These are phyloP conservation scores for maize (Zea mays) DNA, from an alignment of 176 grass and related monocot genomes.

Conservation along the genomic window Zm-B73-REFERENCE-NAM-5.0 NC_050101.1:123173501-123174000, in stretches of 20 bases:
- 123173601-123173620: slow-evolving; percentile 46
- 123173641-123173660: slow-evolving; percentile 76
- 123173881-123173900: slow-evolving; percentile 36
- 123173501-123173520: slow-evolving; percentile 55
- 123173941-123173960: slow-evolving; percentile 32
- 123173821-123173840: slow-evolving; percentile 63
- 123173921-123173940: slow-evolving; percentile 41
- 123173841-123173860: slow-evolving; percentile 47
- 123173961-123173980: slow-evolving; percentile 27
- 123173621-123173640: slow-evolving; percentile 91
- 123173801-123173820: slow-evolving; percentile 94
- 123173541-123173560: slow-evolving; percentile 41
- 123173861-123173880: slow-evolving; percentile 38
- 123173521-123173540: slow-evolving; percentile 45
- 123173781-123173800: slow-evolving; percentile 79
- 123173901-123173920: slow-evolving; percentile 29
- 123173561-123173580: slow-evolving; percentile 40
- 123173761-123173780: slow-evolving; percentile 46
- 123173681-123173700: slow-evolving; percentile 85
- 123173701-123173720: slow-evolving; percentile 79
- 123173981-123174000: slow-evolving; percentile 33
- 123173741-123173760: slow-evolving; percentile 50
- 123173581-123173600: slow-evolving; percentile 47
- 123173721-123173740: slow-evolving; percentile 47
- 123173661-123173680: slow-evolving; percentile 71